Evolutionary conservation across 768 basidiomycete species (phyloP).

Genomic region (Rhodotorula paludigena): DNA sequence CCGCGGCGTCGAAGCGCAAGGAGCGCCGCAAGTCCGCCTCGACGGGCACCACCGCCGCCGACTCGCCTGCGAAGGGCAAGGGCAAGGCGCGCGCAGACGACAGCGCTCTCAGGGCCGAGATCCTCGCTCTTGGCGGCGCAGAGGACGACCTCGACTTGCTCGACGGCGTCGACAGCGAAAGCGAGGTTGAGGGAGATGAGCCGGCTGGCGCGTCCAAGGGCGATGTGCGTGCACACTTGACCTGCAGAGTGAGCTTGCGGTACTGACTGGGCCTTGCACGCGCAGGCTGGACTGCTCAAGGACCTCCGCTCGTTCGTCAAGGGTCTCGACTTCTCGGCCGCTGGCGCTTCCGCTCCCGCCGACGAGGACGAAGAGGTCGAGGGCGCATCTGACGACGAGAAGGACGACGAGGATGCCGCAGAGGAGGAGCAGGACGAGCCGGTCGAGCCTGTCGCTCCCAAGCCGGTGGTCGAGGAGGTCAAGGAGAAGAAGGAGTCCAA

Average conservation of each 20-base stretch:
- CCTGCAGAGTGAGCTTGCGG: too few relatives aligned
- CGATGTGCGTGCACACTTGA: too few relatives aligned
- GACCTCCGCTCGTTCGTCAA: slow-evolving; percentile 55
- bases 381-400: slow-evolving; percentile 37
- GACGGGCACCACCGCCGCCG: neutral
- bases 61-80: neutral
- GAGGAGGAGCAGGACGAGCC: slow-evolving; percentile 32
- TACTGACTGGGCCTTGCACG: neutral
- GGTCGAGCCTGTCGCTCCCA: slow-evolving; percentile 18
- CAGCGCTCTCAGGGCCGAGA: slow-evolving; percentile 41
- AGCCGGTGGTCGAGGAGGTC: slow-evolving; percentile 18
- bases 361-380: slow-evolving; percentile 42
- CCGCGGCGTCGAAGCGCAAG: neutral
- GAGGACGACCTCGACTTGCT: slow-evolving; percentile 54
- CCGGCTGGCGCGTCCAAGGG: slow-evolving; percentile 4
- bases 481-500: slow-evolving; percentile 25
- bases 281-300: slow-evolving; percentile 51
- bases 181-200: slow-evolving; percentile 42
- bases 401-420: slow-evolving; percentile 35
- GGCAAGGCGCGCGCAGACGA: neutral
- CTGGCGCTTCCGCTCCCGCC: slow-evolving; percentile 27
- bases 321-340: slow-evolving; percentile 43
- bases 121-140: slow-evolving; percentile 54
- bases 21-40: neutral
- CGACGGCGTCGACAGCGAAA: slow-evolving; percentile 49